Evolutionary conservation across 805 yeast genomes (phyloP).

Genomic region (Hanseniaspora clermontiae): DNA sequence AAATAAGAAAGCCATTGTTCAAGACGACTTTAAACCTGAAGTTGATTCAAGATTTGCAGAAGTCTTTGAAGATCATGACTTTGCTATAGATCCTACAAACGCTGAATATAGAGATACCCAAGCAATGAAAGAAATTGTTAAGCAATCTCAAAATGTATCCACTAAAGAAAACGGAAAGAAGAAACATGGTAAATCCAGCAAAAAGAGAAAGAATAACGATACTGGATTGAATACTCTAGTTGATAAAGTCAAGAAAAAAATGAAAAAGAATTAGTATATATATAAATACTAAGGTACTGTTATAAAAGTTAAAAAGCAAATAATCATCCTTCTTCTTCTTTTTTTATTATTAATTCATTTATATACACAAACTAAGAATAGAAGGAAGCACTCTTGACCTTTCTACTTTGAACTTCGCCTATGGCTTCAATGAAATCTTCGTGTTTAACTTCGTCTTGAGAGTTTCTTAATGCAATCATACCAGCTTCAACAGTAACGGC

Average conservation of each 20-base stretch:
- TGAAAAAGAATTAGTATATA: constrained; percentile 15
- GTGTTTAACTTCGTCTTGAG: constrained; percentile 80
- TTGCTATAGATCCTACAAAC: constrained; percentile 85
- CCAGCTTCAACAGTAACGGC: constrained; percentile 99
- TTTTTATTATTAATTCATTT: not conserved
- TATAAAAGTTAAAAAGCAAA: too few species aligned
- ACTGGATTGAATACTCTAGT: constrained; percentile 31
- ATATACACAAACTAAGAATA: constrained; percentile 48
- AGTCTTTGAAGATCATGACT: constrained; percentile 72
- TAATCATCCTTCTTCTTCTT: not conserved
- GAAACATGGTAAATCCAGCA: constrained; percentile 17
- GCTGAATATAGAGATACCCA: constrained; percentile 82
- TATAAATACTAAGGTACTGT: not conserved
- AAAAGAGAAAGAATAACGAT: constrained; percentile 12
- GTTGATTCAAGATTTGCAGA: constrained; percentile 81
- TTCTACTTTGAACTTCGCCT: constrained; percentile 96
- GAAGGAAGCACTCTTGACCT: constrained; percentile 86
- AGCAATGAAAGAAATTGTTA: constrained; percentile 72
- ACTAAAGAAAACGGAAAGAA: constrained; percentile 18
- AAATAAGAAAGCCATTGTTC: constrained; percentile 38
- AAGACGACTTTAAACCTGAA: constrained; percentile 52
- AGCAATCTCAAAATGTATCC: constrained; percentile 54
- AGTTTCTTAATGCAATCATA: constrained; percentile 95
- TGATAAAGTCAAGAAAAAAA: constrained; percentile 38
- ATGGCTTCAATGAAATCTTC: constrained; percentile 98